These are phyloP conservation scores for Fusarium sp. DNA, from an alignment of 2,329 filamentous ascomycete genomes.

Conservation along the genomic window DNA sequence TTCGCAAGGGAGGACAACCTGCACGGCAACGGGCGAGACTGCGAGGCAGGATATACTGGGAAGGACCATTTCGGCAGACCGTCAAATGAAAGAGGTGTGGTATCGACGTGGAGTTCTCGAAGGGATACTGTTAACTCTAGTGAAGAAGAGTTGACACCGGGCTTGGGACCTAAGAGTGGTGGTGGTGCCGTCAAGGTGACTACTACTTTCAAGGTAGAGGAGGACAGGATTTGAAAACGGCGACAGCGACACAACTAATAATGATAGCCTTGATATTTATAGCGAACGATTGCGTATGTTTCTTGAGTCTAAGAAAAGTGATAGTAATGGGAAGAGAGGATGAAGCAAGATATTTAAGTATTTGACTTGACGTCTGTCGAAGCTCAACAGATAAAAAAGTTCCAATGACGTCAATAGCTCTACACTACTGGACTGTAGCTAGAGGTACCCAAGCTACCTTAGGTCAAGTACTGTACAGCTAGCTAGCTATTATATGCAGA, in stretches of 20 bases:
- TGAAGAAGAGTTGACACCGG: slow-evolving; percentile 37
- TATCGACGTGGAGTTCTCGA: slow-evolving; percentile 29
- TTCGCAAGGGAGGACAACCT: slow-evolving; percentile 44
- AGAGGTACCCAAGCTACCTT: background rate
- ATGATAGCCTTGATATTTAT: slow-evolving; percentile 27
- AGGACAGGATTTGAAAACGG: slow-evolving; percentile 34
- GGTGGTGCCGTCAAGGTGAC: slow-evolving; percentile 32
- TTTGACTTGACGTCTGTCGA: background rate
- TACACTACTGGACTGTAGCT: background rate
- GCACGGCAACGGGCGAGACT: slow-evolving; percentile 32
- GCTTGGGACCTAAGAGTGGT: slow-evolving; percentile 5
- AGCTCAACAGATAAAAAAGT: slow-evolving; percentile 5
- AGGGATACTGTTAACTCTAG: slow-evolving; percentile 28
- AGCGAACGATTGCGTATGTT: slow-evolving; percentile 6
- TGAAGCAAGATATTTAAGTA: slow-evolving; percentile 9
- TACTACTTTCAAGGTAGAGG: slow-evolving; percentile 29
- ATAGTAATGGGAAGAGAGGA: background rate
- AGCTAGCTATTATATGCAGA: background rate
- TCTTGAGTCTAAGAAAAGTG: background rate
- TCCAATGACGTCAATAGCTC: slow-evolving; percentile 30
- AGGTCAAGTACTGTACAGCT: background rate
- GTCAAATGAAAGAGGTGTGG: slow-evolving; percentile 25
- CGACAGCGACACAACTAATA: slow-evolving; percentile 6
- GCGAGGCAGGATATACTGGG: slow-evolving; percentile 35
- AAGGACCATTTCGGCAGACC: slow-evolving; percentile 26